Conservation (phyloP, 169 alveolate genomes). For the Condylostoma magnum region DNA sequence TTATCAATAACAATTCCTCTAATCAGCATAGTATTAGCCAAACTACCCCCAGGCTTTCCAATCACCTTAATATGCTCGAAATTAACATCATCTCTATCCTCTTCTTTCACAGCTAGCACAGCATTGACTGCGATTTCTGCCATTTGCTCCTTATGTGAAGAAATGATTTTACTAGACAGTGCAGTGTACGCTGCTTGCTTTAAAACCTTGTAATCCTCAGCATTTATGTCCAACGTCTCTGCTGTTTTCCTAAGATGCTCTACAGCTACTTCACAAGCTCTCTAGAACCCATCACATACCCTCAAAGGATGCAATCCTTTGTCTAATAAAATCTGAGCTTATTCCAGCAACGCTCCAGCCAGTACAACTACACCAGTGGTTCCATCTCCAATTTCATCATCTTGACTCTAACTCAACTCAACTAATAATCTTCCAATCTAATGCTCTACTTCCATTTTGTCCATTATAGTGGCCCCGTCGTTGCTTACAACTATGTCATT, state of each 20-base stretch:
- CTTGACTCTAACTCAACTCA: conserved; percentile 97
- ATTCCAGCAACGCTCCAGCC: conserved; percentile 97
- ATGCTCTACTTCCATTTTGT: conserved; percentile 95
- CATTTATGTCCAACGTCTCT: conserved; percentile 73
- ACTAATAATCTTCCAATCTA: conserved; percentile 98
- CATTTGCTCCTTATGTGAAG: conserved; percentile 87
- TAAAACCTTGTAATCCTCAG: conserved; percentile 63
- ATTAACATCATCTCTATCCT: conserved; percentile 96
- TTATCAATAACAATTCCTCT: conserved; percentile 97
- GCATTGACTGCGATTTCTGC: conserved; percentile 97
- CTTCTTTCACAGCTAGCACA: conserved; percentile 96
- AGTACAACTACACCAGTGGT: conserved; percentile 99
- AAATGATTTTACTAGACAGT: conserved; percentile 96
- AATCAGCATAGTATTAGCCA: conserved; percentile 94
- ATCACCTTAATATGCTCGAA: conserved; percentile 96
- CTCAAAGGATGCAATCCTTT: conserved; percentile 98
- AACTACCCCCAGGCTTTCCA: conserved; percentile 96
- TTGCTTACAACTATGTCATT: conserved; percentile 98
- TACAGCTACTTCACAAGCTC: conserved; percentile 95
- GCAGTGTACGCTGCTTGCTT: conserved; percentile 95
- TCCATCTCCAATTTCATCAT: conserved; percentile 99
- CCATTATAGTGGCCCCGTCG: conserved; percentile 96
- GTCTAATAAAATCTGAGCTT: conserved; percentile 93
- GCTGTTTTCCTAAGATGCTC: conserved; percentile 89
- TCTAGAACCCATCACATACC: conserved; percentile 98